These are phyloP conservation scores for Aristolochia fimbriata DNA, from an alignment of 164 flowering plant genomes.

Conservation along the genomic window DNA sequence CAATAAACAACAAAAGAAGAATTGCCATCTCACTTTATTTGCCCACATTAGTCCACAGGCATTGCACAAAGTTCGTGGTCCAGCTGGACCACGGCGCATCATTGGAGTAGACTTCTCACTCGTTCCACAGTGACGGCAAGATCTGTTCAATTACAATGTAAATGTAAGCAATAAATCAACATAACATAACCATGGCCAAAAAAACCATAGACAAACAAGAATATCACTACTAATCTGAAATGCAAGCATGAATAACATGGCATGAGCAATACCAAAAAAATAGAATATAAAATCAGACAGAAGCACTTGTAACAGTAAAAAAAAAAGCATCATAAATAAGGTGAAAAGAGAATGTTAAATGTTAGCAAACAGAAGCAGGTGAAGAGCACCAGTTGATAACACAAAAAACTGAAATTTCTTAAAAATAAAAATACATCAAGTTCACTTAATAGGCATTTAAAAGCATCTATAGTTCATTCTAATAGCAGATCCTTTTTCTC, in stretches of 20 bases:
- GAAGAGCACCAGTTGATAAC: too few relatives aligned
- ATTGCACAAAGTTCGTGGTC: slow-evolving; percentile 17
- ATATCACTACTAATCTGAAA: not conserved
- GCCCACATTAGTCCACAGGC: slow-evolving; percentile 23
- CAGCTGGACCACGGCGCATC: slow-evolving; percentile 21
- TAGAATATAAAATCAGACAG: not conserved
- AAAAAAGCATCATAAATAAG: too few relatives aligned
- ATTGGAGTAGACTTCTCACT: slow-evolving; percentile 16
- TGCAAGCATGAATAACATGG: not conserved
- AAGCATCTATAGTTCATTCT: too few relatives aligned
- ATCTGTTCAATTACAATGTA: not conserved
- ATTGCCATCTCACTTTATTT: slow-evolving; percentile 7
- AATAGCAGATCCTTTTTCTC: too few relatives aligned
- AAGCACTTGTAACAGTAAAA: too few relatives aligned
- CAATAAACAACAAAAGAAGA: not conserved
- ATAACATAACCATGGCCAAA: not conserved
- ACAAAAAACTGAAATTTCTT: too few relatives aligned
- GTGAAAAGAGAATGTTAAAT: too few relatives aligned
- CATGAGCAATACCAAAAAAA: not conserved
- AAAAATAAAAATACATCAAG: too few relatives aligned
- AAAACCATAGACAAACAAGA: not conserved
- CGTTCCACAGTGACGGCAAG: slow-evolving; percentile 14
- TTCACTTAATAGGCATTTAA: too few relatives aligned
- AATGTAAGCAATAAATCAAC: not conserved
- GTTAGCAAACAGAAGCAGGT: too few relatives aligned